Evolutionary conservation across 169 alveolate species (phyloP), one percentile per base, ranked within the genome.

Genomic region (Eimeria necatrix): DNA sequence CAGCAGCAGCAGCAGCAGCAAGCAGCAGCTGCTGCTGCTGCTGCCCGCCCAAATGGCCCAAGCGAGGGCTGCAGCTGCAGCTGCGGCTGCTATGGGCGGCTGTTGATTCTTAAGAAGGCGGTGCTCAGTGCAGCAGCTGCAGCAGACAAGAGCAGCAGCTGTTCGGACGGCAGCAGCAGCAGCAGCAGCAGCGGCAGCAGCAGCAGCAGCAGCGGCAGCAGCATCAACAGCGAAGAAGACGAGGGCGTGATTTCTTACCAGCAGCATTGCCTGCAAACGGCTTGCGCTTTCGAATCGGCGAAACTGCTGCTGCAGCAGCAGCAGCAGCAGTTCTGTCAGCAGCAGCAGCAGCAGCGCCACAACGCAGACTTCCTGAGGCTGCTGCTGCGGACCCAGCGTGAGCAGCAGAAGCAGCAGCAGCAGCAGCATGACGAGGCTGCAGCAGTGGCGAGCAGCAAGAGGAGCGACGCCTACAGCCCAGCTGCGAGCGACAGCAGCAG

Each of bases 291-390:
- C 60, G 71, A 80, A 22, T 80, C 89, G 70, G 49, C 89, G 49
- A 80, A 22, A 49, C 51, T 51, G 71, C 46, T 16, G 89, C 89
- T 80, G 89, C 89, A n/a, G 89, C 89, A 80, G 48, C 89, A 80
- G 70, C 71, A 80, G 49, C 89, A 52, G 41, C 46, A 26, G 89
- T 80, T 48, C 71, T 6, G 4, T 7, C 68, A 0, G 14, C 70
- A 49, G 12, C 89, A 48, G 89, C 89, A 80, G 89, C 89, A 80
- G 89, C 89, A 80, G 89, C 64, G 89, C 60, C 89, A 80, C 89
- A 80, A 51, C 71, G 60, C 51, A 12, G 89, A 80, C 20, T 48
- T 52, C 22, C 49, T 80, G 46, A 14, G 70, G 89, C 71, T 80
- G 71, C 64, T 26, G 89, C 89, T 80, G 89, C 89, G 89, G 46